Conservation (phyloP, 2,329 filamentous ascomycete genomes). For the Penicillium sp. region DNA sequence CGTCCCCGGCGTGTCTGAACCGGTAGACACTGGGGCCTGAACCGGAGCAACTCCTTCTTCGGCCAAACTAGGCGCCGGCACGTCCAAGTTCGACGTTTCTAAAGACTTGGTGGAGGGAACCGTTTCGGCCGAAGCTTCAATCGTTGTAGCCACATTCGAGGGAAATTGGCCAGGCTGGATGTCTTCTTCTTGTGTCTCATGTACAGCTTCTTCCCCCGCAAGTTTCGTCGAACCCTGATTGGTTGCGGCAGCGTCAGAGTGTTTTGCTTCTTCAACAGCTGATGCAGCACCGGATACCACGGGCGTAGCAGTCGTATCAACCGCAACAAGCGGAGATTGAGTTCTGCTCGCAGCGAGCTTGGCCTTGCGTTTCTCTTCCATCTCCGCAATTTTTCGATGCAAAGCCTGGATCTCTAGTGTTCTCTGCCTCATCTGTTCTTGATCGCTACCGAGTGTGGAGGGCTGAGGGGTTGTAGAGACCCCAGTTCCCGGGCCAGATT, state of each 20-base stretch:
- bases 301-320: constrained; percentile 15
- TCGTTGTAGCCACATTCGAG: no score
- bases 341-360: constrained; percentile 34
- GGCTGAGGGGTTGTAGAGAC: constrained; percentile 34
- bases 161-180: no score
- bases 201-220: no score
- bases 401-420: constrained; percentile 45
- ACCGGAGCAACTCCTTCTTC: neutral
- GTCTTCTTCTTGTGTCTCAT: no score
- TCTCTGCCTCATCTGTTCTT: constrained; percentile 43
- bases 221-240: neutral
- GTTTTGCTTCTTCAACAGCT: constrained; percentile 3
- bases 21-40: constrained; percentile 20
- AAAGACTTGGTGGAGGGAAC: neutral
- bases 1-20: constrained; percentile 38
- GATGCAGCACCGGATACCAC: constrained; percentile 10
- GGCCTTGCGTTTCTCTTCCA: constrained; percentile 41
- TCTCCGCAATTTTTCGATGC: constrained; percentile 46
- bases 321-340: constrained; percentile 29
- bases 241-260: constrained; percentile 1
- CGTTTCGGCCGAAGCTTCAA: neutral
- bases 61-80: neutral
- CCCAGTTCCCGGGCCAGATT: constrained; percentile 35
- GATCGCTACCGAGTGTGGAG: constrained; percentile 31
- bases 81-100: neutral